Evolutionary conservation across 768 basidiomycete species (phyloP), one percentile per base, ranked within the genome.

Genomic region (Tephrocybe sp.): DNA sequence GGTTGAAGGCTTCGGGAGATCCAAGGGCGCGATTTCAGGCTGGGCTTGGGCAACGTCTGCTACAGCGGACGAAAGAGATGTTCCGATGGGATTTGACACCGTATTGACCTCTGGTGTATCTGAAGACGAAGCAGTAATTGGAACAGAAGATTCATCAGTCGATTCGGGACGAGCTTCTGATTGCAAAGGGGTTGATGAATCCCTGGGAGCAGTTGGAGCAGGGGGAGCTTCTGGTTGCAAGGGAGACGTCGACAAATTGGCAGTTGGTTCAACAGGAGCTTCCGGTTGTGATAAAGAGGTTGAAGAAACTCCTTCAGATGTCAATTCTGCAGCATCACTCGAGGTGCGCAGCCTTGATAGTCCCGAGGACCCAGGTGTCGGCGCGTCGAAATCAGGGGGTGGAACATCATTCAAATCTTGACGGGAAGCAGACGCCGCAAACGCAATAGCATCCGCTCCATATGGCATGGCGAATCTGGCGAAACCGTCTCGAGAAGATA

Each of bases 391-490:
- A 40, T 74, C 80, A 13, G 83, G 84, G 0, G 79, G 83, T 1
- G 79, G 80, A 3, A 66, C 63, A 15, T 67, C 65, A 36, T 27
- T 27, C 58, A 78, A 59, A 30, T 71, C 66, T 25, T 69, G 67
- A 40, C 74, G 68, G 32, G 77, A 80, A 19, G 73, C 57, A 12
- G 79, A 78, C 26, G 77, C 73, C 7, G 79, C 80, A 59, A 73
- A 87, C 26, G 84, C 83, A 24, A 86, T 72, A 3, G 88, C 89
- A 59, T 85, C 89, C 9, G 78, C 66, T 0, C 89, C 89, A 57
- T 88, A 92, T 18, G 90, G 90, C 47, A 86, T 69, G 1, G 86
- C 87, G 57, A 90, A 92, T 51, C 78, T 73, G 30, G 77, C 80
- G 51, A 91, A 73, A 3, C 75, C 73, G 57, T 89, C 86, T 37